A percentile compares a stretch with the other conserved stretches of the same genome.
Evolutionary conservation across 2,329 filamentous ascomycete genomes (phyloP).

Genomic region (Dothiorella sarmentorum): DNA sequence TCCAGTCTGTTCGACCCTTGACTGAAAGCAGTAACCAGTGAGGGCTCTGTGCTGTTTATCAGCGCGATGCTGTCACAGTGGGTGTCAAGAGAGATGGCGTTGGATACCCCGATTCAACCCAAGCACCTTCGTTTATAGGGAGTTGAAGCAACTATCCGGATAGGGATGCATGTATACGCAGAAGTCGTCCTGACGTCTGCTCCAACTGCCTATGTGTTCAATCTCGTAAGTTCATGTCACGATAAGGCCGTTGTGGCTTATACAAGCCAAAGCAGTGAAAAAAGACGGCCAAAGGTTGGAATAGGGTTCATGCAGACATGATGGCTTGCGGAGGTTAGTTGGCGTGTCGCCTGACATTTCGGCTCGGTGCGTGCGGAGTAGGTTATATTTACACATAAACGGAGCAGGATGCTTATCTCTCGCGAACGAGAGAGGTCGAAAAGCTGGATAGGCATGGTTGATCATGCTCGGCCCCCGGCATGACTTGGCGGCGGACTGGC

Average conservation of each 20-base stretch:
- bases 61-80: too few relatives aligned
- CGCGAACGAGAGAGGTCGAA: neutral
- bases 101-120: too few relatives aligned
- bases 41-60: neutral
- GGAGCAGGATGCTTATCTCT: neutral
- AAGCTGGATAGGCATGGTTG: neutral
- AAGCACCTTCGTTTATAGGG: too few relatives aligned
- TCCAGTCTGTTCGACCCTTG: neutral
- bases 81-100: neutral
- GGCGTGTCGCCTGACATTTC: slow-evolving; percentile 2
- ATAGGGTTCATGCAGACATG: neutral
- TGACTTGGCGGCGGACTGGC: neutral
- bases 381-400: slow-evolving; percentile 16
- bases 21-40: neutral
- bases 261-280: too few relatives aligned
- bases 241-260: neutral
- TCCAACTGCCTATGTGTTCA: too few relatives aligned
- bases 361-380: neutral
- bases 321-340: neutral
- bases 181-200: too few relatives aligned
- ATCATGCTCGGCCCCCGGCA: neutral
- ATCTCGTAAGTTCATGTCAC: too few relatives aligned
- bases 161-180: too few relatives aligned
- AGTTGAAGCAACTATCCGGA: too few relatives aligned
- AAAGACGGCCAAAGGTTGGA: neutral